Evolutionary conservation across 305 asterid genomes (phyloP), one percentile per base, ranked within the genome.

Genomic region (Vinca major): DNA sequence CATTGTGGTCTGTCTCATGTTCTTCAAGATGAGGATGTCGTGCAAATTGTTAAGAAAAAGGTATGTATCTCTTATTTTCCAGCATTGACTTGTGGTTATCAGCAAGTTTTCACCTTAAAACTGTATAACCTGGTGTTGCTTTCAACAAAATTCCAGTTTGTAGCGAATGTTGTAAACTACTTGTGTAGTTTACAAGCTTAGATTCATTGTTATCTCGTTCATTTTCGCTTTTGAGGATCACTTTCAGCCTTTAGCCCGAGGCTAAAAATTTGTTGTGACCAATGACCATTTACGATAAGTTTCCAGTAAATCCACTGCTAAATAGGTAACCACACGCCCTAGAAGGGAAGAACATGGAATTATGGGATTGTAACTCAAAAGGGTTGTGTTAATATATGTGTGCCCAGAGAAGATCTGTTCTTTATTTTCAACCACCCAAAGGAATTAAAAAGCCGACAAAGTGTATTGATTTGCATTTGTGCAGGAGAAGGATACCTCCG

Each of bases 41-140:
- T 93, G 55, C 99, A 93, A 78, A 85, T 93, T 41, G 97, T 93
- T 60, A 91, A 93, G 99, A 90, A 93, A 78, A 90, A 93, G 99
- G 99, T 93, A 85, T 53, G 12, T 10, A 26, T 49, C 48, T 65
- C 20, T 33, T 72, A 52, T 47, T 14, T 62, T 51, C 52, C 39
- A 44, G 14, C 69, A 54, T 11, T 53, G 36, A 39, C 64, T 20
- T 47, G 14, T 54, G 45, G 53, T 11, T 51, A 58, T 67, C 33
- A 26, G 33, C 33, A 26, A 26, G 16, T 41, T 40, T 10, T 43
- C 40, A 66, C 4, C 21, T 51, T 51, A n/a, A 49, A 19, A 50
- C 21, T 19, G 69, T 7, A 3, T 21, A 48, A n/a, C 3, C 19
- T 21, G 19, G 44, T 65, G 3, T 47, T 48, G 57, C 45, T 48